A percentile compares a stretch with the other conserved stretches of the same genome.
Evolutionary conservation across 192 early-diverging fungal species (phyloP).

Genomic region (Chytriomyces confervae): DNA sequence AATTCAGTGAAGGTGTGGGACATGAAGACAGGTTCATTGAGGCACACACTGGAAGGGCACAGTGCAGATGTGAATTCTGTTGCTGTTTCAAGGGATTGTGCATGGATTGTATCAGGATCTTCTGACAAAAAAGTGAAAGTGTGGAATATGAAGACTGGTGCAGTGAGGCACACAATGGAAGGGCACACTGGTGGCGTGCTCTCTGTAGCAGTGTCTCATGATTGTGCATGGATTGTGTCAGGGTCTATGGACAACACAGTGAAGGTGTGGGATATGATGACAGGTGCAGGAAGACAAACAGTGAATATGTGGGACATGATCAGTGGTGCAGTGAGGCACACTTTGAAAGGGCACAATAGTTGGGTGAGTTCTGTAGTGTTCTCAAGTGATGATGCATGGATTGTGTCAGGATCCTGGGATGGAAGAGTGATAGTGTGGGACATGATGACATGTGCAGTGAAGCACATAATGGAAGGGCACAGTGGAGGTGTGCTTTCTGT

Average conservation of each 20-base stretch:
- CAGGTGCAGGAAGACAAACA: neutral
- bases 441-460: no score
- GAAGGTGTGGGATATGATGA: constrained; percentile 29
- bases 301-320: constrained; percentile 18
- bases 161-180: neutral
- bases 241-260: constrained; percentile 8
- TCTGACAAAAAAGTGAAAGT: constrained; percentile 72
- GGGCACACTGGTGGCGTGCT: constrained; percentile 4
- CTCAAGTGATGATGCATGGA: constrained; percentile 73
- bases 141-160: constrained; percentile 69
- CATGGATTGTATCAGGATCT: neutral
- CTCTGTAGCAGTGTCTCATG: constrained; percentile 9
- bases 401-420: constrained; percentile 68
- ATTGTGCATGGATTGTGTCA: neutral
- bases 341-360: constrained; percentile 26
- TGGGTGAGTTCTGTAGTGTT: constrained; percentile 41
- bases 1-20: constrained; percentile 31
- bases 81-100: neutral
- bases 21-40: neutral
- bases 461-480: no score
- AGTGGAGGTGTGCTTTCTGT: no score
- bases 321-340: neutral
- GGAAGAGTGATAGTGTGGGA: constrained; percentile 71
- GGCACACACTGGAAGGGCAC: constrained; percentile 19
- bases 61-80: neutral